Evolutionary conservation across 2,329 filamentous ascomycete species (phyloP), one percentile per base, ranked within the genome.

Genomic region (Ascochyta lentis): DNA sequence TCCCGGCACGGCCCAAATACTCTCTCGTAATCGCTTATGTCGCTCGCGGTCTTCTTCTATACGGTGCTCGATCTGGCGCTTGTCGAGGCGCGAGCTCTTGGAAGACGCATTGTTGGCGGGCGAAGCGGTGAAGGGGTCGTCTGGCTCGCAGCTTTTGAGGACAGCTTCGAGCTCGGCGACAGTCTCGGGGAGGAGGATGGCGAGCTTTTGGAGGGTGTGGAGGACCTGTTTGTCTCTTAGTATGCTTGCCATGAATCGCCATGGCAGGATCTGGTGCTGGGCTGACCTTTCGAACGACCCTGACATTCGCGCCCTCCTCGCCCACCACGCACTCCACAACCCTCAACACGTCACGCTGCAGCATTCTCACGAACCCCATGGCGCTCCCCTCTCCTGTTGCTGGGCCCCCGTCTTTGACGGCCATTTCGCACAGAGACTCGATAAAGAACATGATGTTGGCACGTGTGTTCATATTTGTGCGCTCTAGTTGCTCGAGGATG

Each of bases 401-500:
- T 10, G 53, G 53, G 66, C 94, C 87, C 60, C 86, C 85, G 63
- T 92, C 90, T 63, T 87, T 89, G 60, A 86, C 84, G 22, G 92
- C 90, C 78, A 92, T 83, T 72, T 98, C 94, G 72, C 96, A 90
- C 65, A 99, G 91, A 66, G 94, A 90, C 71, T 98, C 94, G 71
- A 99, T 89, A 77, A 99, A 99, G 78, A 96, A 99, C 90, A 99
- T 96, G 75, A 99, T 98, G 74, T 99, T 99, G 56, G 95, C 96
- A 58, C 94, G 85, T 47, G 89, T 96, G 77, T 99, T 99, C 90
- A 99, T 96, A 64, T 91, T 94, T 65, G 91, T 96, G 85, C 87
- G 85, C 76, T 98, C 94, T 27, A 99, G 83, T 76, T 98, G 94
- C 78, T 99, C 95, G 39, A 99, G 79, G 68, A 99, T 98, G 77